phyloP scores from a whole-genome alignment of 768 basidiomycete species.

The Suillus placidus region DNA sequence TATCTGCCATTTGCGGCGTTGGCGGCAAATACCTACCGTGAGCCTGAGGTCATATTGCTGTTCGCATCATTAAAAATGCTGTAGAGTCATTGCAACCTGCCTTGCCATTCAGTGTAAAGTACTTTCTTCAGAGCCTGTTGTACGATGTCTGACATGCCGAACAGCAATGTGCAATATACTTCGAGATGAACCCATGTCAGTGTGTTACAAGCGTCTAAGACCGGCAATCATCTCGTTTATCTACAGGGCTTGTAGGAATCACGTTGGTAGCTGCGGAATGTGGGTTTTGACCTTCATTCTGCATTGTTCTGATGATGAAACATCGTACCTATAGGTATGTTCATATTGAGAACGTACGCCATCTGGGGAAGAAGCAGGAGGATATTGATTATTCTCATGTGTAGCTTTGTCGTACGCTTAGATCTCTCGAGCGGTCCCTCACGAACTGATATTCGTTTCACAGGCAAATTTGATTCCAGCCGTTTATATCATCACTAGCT shows the following conservation, averaged over 20 bases:
- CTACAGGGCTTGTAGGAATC: background rate
- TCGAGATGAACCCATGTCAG: constrained; percentile 1
- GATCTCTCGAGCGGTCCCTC: background rate
- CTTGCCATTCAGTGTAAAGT: background rate
- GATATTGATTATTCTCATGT: background rate
- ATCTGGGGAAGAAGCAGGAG: constrained; percentile 1
- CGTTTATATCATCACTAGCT: background rate
- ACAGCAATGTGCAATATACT: background rate
- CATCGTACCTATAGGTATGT: constrained; percentile 1
- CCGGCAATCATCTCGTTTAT: background rate
- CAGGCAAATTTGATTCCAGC: background rate
- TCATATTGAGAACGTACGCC: constrained; percentile 2
- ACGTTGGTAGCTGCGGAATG: constrained; percentile 1
- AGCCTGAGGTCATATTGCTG: background rate
- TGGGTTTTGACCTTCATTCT: background rate
- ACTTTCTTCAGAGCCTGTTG: background rate
- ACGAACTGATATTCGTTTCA: background rate
- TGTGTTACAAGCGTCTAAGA: background rate
- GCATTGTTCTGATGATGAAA: background rate
- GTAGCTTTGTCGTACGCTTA: background rate
- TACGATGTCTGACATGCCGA: no score
- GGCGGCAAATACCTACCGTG: background rate
- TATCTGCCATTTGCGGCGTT: background rate
- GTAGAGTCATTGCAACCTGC: background rate
- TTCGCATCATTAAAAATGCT: background rate